Percentiles rank a stretch among this genome's conserved stretches.
These are phyloP conservation scores for Fonsecaea erecta DNA, from an alignment of 2,329 filamentous ascomycete genomes.

Conservation along the genomic window DNA sequence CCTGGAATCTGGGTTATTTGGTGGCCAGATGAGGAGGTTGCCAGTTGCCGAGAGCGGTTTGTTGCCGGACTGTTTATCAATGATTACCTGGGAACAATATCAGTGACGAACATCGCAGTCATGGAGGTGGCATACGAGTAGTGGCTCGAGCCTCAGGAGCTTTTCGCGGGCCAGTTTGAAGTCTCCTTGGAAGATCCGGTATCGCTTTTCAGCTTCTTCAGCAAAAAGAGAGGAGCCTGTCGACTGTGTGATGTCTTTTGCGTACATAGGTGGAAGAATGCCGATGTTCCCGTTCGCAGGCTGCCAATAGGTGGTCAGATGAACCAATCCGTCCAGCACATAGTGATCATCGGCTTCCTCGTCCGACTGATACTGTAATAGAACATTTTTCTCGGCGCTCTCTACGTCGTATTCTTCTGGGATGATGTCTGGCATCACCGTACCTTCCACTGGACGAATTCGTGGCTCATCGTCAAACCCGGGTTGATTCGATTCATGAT, in stretches of 20 bases:
- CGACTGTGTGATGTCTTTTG: constrained; percentile 28
- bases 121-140: constrained; percentile 26
- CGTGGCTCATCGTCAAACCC: constrained; percentile 29
- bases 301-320: constrained; percentile 33
- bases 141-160: constrained; percentile 33
- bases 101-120: not conserved
- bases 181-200: constrained; percentile 32
- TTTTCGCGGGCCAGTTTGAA: constrained; percentile 31
- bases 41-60: constrained; percentile 19
- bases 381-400: not conserved
- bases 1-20: constrained; percentile 18
- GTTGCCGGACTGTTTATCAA: constrained; percentile 21
- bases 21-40: constrained; percentile 29
- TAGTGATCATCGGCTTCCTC: constrained; percentile 31
- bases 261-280: constrained; percentile 32
- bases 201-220: constrained; percentile 31
- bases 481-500: constrained; percentile 13
- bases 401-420: constrained; percentile 15
- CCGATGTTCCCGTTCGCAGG: constrained; percentile 31
- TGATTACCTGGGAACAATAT: constrained; percentile 22
- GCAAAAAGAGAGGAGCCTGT: constrained; percentile 33
- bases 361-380: constrained; percentile 31
- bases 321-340: constrained; percentile 24
- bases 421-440: constrained; percentile 23
- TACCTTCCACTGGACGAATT: constrained; percentile 25